Evolutionary conservation across 2,329 filamentous ascomycete genomes (phyloP), one percentile per base, ranked within the genome.

Genomic region (Cytospora chrysosperma): DNA sequence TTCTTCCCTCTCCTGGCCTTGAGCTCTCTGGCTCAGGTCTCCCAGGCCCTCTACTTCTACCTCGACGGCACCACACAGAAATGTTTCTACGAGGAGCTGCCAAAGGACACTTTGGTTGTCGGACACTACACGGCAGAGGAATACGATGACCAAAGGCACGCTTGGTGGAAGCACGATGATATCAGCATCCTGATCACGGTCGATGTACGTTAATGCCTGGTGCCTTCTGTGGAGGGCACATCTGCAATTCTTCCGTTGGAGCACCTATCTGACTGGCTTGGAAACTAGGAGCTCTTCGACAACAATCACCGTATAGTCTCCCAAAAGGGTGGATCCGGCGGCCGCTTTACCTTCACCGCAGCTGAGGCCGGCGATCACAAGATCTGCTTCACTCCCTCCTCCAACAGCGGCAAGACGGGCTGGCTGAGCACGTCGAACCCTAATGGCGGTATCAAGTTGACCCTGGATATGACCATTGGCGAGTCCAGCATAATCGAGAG

Each of bases 81-180:
- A 81, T 99, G 95, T 80, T 99, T 99, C 87, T 96, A 91, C 80
- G 95, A 99, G 81, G 94, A 98, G 78, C 85, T 99, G 65, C 93
- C 95, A 69, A 97, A 98, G 82, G 94, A 97, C 77, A 98, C 95
- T 17, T 81, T 99, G 64, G 94, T 99, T 62, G 93, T 97, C 65
- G 95, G 95, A 70, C 89, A 95, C 79, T 99, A 93, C 82, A 87
- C 84, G 61, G 92, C 92, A 57, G 89, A 95, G 77, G 90, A 96
- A 76, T 95, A 87, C 81, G 88, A 95, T 76, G 85, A 91, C 63
- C 80, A 88, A 69, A 79, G 82, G 63, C 85, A 86, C 69, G 75
- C 79, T 58, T 98, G 92, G 86, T 78, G 82, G 59, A 82, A 89
- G 73, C 91, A 95, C 75, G 83, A 88, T 68, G 88, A 88, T 68